Evolutionary conservation across 1,284 basidiomycete species (phyloP).

Genomic region (Vanrija humicola): DNA sequence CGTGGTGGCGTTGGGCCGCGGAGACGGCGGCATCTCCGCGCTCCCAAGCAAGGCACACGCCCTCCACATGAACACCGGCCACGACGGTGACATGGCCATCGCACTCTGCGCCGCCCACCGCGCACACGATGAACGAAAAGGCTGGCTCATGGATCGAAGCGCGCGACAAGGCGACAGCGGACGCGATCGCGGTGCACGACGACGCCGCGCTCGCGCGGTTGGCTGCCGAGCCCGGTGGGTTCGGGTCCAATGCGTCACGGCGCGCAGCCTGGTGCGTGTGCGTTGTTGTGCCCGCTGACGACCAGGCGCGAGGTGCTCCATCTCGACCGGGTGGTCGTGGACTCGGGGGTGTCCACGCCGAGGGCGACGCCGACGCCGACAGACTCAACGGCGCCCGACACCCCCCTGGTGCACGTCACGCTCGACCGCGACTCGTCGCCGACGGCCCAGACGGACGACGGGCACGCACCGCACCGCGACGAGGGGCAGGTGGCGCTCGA

Average conservation of each 20-base stretch:
- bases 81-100: no score
- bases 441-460: conserved; percentile 2
- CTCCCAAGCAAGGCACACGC: no score
- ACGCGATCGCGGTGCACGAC: conserved; percentile 34
- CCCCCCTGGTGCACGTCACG: no score
- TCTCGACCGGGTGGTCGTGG: conserved; percentile 1
- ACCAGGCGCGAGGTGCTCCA: conserved; percentile 29
- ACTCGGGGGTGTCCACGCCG: background rate
- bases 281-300: conserved; percentile 1
- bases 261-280: conserved; percentile 38
- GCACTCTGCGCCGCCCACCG: no score
- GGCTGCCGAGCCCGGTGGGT: conserved; percentile 43
- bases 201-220: conserved; percentile 27
- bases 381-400: no score
- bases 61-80: no score
- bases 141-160: conserved; percentile 24
- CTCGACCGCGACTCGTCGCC: background rate
- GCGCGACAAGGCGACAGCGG: conserved; percentile 28
- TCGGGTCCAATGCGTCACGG: conserved; percentile 34
- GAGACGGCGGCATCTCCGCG: background rate
- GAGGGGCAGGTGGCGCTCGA: conserved; percentile 80
- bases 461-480: conserved; percentile 58
- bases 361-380: no score
- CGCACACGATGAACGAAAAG: background rate
- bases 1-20: background rate